These are phyloP conservation scores for Diversispora epigaea DNA, from an alignment of 192 early-diverging fungal species.

Conservation along the genomic window DNA sequence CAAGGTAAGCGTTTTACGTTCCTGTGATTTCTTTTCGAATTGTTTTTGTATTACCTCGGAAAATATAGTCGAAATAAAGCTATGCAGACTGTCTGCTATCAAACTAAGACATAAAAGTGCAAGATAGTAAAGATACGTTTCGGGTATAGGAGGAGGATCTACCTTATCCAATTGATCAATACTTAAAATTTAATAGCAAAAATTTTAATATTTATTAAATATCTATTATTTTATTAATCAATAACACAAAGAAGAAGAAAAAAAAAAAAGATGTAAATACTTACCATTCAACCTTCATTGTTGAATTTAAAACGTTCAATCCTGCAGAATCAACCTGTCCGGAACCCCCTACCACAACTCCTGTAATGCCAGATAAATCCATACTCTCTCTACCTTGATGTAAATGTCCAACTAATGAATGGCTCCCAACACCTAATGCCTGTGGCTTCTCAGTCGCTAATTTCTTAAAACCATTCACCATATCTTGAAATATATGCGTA, in stretches of 20 bases:
- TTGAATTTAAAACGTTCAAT: conserved; percentile 51
- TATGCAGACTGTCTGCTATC: conserved; percentile 71
- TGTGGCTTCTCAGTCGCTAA: conserved; percentile 76
- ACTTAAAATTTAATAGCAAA: conserved; percentile 39
- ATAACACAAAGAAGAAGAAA: not conserved
- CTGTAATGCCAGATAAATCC: conserved; percentile 31
- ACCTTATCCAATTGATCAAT: conserved; percentile 92
- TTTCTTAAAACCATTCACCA: conserved; percentile 71
- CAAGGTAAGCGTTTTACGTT: conserved; percentile 14
- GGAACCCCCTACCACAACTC: not conserved
- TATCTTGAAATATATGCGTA: conserved; percentile 77
- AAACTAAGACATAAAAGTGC: conserved; percentile 68
- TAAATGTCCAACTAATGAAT: conserved; percentile 26
- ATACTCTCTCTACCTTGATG: conserved; percentile 43
- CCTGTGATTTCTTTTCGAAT: conserved; percentile 25
- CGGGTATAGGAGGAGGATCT: conserved; percentile 85
- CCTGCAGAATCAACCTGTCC: conserved; percentile 36
- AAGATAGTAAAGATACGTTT: conserved; percentile 83
- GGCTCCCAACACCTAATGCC: conserved; percentile 46
- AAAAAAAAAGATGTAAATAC: conserved; percentile 12
- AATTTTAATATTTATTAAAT: not conserved
- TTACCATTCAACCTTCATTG: conserved; percentile 73
- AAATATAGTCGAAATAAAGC: conserved; percentile 61
- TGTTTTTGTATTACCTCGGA: conserved; percentile 42
- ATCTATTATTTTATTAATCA: not conserved